A percentile compares a stretch with the other conserved stretches of the same genome.
phyloP scores from a whole-genome alignment of 2,329 filamentous ascomycete genomes.

The Chaetomium sp. region DNA sequence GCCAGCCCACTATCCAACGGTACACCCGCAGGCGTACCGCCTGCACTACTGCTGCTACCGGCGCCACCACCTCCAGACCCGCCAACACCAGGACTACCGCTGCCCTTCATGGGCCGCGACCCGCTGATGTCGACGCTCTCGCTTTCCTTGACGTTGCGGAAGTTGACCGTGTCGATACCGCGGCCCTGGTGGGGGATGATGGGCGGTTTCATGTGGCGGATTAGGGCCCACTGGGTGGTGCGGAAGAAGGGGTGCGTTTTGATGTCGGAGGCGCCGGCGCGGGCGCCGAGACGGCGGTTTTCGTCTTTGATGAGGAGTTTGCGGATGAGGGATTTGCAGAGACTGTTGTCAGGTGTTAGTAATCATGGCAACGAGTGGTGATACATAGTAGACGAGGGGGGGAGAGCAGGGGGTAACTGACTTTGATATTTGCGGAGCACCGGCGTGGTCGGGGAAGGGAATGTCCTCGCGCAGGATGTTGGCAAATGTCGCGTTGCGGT shows the following conservation, averaged over 20 bases:
- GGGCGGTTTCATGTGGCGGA: conserved; percentile 95
- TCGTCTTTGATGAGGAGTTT: conserved; percentile 98
- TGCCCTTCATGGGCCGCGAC: conserved; percentile 47
- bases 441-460: conserved; percentile 84
- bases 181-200: conserved; percentile 90
- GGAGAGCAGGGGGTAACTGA: conserved; percentile 48
- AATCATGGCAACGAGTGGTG: background rate
- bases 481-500: conserved; percentile 93
- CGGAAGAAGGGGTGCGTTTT: conserved; percentile 96
- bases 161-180: conserved; percentile 91
- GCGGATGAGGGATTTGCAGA: conserved; percentile 93
- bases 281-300: conserved; percentile 82
- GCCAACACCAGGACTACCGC: background rate
- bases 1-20: conserved; percentile 78
- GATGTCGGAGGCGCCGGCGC: conserved; percentile 93
- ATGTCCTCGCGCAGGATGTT: conserved; percentile 96
- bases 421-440: conserved; percentile 83
- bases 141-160: conserved; percentile 96
- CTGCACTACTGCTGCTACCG: no score
- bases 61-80: no score
- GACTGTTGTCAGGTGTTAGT: conserved; percentile 42
- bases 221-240: conserved; percentile 90
- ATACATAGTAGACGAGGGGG: background rate
- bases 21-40: conserved; percentile 47
- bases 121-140: conserved; percentile 82